Percentiles rank a stretch among this genome's conserved stretches.
These are phyloP conservation scores for Clitoria ternatea DNA, from an alignment of 306 rosid species.

Conservation along the genomic window DNA sequence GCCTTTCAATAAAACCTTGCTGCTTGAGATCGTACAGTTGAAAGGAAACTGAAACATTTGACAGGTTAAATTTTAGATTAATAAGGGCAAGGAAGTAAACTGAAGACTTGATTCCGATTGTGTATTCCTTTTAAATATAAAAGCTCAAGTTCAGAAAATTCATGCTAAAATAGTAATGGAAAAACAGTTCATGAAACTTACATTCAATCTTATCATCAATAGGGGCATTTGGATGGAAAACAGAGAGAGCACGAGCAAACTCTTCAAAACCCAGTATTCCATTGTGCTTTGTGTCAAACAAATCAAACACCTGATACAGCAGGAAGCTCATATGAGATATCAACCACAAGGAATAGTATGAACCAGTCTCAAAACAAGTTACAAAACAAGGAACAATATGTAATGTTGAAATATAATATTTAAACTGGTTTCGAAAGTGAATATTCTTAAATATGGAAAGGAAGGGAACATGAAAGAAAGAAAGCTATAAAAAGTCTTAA, in stretches of 20 bases:
- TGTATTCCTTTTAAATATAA: background rate
- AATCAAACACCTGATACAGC: slow-evolving; percentile 67
- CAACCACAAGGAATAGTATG: slow-evolving; percentile 8
- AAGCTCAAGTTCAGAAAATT: background rate
- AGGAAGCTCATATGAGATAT: slow-evolving; percentile 21
- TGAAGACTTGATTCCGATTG: background rate
- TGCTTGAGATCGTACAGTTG: slow-evolving; percentile 99
- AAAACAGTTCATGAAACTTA: slow-evolving; percentile 29
- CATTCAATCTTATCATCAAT: slow-evolving; percentile 92
- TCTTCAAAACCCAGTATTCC: slow-evolving; percentile 97
- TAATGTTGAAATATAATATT: background rate
- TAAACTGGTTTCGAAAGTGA: background rate
- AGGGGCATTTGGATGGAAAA: slow-evolving; percentile 97
- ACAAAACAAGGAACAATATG: slow-evolving; percentile 10
- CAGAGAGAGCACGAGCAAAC: slow-evolving; percentile 96
- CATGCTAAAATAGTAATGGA: background rate
- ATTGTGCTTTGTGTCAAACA: slow-evolving; percentile 96
- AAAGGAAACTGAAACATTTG: slow-evolving; percentile 80
- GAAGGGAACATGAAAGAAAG: background rate
- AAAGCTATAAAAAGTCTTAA: background rate
- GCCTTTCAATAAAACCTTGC: slow-evolving; percentile 95
- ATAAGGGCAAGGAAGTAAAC: background rate
- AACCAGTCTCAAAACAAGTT: background rate
- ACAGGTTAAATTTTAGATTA: background rate
- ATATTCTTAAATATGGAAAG: background rate